Evolutionary conservation across 2,329 filamentous ascomycete genomes (phyloP).

Genomic region (Phialemoniopsis sp.): DNA sequence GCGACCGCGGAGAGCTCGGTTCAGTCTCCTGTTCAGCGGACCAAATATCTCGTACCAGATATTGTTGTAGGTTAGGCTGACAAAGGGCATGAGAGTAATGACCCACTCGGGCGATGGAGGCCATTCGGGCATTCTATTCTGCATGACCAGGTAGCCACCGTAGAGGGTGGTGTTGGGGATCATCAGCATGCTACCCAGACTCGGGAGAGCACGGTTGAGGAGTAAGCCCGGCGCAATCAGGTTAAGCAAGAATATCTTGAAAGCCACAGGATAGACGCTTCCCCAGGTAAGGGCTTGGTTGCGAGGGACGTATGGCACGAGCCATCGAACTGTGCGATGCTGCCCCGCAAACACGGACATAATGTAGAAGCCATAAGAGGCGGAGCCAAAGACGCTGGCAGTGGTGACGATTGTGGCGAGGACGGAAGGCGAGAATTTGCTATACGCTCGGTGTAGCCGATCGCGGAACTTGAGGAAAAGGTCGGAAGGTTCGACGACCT

Average conservation of each 20-base stretch:
- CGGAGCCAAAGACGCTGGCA: constrained; percentile 46
- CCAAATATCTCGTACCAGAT: constrained; percentile 43
- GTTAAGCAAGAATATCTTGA: constrained; percentile 28
- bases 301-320: too few species aligned
- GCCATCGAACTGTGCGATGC: constrained; percentile 34
- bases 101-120: constrained; percentile 49
- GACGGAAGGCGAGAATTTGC: constrained; percentile 55
- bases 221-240: constrained; percentile 42
- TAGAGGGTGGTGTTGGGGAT: constrained; percentile 30
- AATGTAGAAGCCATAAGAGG: constrained; percentile 48
- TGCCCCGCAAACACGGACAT: constrained; percentile 49
- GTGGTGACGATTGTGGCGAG: constrained; percentile 57
- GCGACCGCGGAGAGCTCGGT: constrained; percentile 36
- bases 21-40: constrained; percentile 42
- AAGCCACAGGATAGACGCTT: constrained; percentile 7
- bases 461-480: constrained; percentile 65
- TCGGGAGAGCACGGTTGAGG: constrained; percentile 37
- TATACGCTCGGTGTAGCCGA: constrained; percentile 48
- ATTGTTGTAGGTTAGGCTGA: constrained; percentile 34
- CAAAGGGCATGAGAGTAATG: constrained; percentile 42
- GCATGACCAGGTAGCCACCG: constrained; percentile 37
- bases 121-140: constrained; percentile 44
- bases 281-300: background rate
- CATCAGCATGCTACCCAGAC: constrained; percentile 31
- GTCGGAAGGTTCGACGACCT: constrained; percentile 71